Conservation (phyloP, 2,329 filamentous ascomycete genomes). For the Ophiobolus disseminans region DNA sequence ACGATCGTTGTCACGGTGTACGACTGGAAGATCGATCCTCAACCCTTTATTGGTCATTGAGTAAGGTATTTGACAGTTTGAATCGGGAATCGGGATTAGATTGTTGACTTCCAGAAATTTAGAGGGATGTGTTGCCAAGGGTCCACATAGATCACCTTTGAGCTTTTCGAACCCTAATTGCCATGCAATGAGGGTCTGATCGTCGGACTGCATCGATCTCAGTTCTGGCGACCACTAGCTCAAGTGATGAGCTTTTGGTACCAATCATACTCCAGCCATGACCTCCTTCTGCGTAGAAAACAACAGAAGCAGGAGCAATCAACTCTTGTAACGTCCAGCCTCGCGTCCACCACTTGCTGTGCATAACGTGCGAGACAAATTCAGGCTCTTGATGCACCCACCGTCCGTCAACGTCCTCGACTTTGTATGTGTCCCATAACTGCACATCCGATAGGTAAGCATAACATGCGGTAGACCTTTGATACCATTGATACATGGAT, state of each 20-base stretch:
- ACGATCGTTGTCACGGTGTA: neutral
- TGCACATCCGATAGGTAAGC: neutral
- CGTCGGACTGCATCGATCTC: constrained; percentile 1
- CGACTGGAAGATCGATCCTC: neutral
- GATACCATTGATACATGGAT: constrained; percentile 7
- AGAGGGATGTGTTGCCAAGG: neutral
- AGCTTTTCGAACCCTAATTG: neutral
- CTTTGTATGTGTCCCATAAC: neutral
- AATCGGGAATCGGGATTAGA: neutral
- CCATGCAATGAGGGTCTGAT: constrained; percentile 1
- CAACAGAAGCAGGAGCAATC: neutral
- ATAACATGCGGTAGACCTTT: neutral
- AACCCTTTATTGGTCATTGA: constrained; percentile 1
- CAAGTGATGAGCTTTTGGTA: neutral
- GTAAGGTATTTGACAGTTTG: neutral
- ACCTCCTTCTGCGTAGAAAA: neutral
- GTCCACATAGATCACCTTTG: neutral
- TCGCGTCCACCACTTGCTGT: constrained; percentile 3
- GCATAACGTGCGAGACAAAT: neutral
- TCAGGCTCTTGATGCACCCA: neutral
- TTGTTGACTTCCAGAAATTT: neutral
- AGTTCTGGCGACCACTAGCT: no score
- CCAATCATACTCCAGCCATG: neutral
- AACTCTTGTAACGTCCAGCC: constrained; percentile 9
- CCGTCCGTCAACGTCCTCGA: neutral